phyloP scores from a whole-genome alignment of 2,329 filamentous ascomycete species.

The Penicillium nordicum region DNA sequence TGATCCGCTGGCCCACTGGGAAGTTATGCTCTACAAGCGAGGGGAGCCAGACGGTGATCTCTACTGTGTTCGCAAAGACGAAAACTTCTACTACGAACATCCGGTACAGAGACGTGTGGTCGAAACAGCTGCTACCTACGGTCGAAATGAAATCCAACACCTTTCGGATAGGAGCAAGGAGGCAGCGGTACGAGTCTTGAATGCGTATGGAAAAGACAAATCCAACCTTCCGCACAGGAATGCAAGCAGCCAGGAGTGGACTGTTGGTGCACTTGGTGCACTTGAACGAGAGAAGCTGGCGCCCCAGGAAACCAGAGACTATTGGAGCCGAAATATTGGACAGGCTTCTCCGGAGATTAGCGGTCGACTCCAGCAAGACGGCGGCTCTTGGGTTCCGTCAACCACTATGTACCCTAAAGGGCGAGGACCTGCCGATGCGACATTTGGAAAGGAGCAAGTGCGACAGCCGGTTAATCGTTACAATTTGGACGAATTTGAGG shows the following conservation, averaged over 20 bases:
- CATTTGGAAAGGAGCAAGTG: neutral
- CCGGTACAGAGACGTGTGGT: neutral
- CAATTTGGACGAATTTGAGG: neutral
- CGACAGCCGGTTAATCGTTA: neutral
- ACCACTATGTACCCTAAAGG: neutral
- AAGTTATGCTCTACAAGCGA: neutral
- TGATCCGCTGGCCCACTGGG: neutral
- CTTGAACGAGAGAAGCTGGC: neutral
- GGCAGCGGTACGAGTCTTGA: neutral
- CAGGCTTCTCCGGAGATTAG: neutral
- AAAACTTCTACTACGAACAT: neutral
- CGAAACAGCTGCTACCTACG: neutral
- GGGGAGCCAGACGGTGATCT: neutral
- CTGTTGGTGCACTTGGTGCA: neutral
- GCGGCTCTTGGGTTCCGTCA: neutral
- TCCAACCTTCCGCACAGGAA: rapidly evolving
- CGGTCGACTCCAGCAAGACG: neutral
- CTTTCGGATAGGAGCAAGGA: neutral
- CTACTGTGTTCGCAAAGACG: neutral
- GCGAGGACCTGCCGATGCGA: neutral
- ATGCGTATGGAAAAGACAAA: neutral
- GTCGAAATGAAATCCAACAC: neutral
- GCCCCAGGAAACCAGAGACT: neutral
- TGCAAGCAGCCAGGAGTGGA: neutral
- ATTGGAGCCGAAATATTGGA: neutral